Evolutionary conservation across 257 asterid species (phyloP), one percentile per base, ranked within the genome.

Genomic region (Solanum rostratum): DNA sequence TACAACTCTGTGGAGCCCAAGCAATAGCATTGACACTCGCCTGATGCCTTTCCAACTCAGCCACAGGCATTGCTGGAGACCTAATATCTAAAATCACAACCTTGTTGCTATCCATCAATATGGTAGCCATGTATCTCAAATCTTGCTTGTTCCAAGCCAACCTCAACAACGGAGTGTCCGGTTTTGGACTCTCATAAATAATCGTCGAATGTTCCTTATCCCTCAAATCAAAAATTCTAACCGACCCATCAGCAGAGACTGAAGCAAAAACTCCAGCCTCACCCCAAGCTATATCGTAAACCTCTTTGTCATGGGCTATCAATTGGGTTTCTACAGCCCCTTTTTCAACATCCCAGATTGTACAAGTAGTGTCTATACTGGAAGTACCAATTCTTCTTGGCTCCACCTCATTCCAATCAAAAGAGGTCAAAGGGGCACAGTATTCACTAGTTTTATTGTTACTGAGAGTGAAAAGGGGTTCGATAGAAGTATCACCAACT

Each of bases 121-220:
- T 93, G 1, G 98, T 94, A 0, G 97, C 98, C 99, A 96, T 93
- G 81, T 96, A 95, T 89, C 99, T 96, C 89, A 95, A 88, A 83
- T 96, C 98, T 90, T 93, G 98, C 92, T 95, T 96, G 85, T 96
- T 96, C 98, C 99, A 96, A 41, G 99, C 97, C 89, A 96, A 79
- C 53, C 99, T 91, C 89, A 96, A 55, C 84, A 96, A 71, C 0
- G 99, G 98, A 27, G 97, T 93, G 20, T 96, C 98, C 0, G 97
- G 98, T 37, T 88, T 92, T 0, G 97, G 97, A 41, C 96, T 90
- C 89, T 95, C 98, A 66, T 96, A 96, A 18, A 96, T 93, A 81
- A 96, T 96, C 2, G 98, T 95, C 0, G 98, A 96, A 85, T 96
- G 98, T 89, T 96, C 98, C 82, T 96, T 95, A 84, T 96, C 99